A percentile compares a stretch with the other conserved stretches of the same genome.
Evolutionary conservation across 1,284 basidiomycete genomes (phyloP).

Genomic region (Boletus hoseneyae): DNA sequence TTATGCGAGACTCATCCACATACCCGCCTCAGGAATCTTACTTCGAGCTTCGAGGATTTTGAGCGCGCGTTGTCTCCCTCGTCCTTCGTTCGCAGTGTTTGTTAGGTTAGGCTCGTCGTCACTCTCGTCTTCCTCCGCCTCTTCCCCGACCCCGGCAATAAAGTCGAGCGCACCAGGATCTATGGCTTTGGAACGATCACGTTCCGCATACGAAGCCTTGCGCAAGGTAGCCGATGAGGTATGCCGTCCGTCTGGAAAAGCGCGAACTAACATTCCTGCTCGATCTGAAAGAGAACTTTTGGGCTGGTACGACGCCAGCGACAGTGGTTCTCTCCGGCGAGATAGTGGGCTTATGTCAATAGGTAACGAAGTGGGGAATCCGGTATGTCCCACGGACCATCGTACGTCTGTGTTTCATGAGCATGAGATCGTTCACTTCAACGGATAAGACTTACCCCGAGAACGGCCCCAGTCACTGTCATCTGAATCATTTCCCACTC

Average conservation of each 20-base stretch:
- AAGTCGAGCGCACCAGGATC: constrained; percentile 72
- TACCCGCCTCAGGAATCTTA: constrained; percentile 58
- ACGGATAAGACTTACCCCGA: constrained; percentile 20
- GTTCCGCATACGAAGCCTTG: constrained; percentile 60
- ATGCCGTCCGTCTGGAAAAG: constrained; percentile 24
- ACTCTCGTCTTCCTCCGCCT: constrained; percentile 41
- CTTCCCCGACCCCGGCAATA: constrained; percentile 41
- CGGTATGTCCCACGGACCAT: constrained; percentile 25
- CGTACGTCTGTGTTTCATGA: constrained; percentile 20
- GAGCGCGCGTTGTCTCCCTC: constrained; percentile 56
- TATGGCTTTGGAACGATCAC: constrained; percentile 56
- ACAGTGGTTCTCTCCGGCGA: constrained; percentile 38
- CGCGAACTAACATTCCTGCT: constrained; percentile 25
- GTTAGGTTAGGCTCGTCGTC: constrained; percentile 28
- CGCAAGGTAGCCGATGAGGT: constrained; percentile 49
- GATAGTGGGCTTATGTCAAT: constrained; percentile 50
- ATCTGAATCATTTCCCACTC: constrained; percentile 13
- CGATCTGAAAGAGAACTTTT: constrained; percentile 44
- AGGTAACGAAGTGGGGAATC: constrained; percentile 56
- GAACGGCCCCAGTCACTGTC: constrained; percentile 24
- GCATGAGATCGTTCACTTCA: neutral
- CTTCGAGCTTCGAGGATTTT: constrained; percentile 64
- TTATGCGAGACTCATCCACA: constrained; percentile 74
- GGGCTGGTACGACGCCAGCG: constrained; percentile 53
- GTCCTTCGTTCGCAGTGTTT: constrained; percentile 33